Percentiles rank a stretch among this genome's conserved stretches.
Conservation (phyloP, 176 grass and related monocot species). For the Lolium rigidum region DNA sequence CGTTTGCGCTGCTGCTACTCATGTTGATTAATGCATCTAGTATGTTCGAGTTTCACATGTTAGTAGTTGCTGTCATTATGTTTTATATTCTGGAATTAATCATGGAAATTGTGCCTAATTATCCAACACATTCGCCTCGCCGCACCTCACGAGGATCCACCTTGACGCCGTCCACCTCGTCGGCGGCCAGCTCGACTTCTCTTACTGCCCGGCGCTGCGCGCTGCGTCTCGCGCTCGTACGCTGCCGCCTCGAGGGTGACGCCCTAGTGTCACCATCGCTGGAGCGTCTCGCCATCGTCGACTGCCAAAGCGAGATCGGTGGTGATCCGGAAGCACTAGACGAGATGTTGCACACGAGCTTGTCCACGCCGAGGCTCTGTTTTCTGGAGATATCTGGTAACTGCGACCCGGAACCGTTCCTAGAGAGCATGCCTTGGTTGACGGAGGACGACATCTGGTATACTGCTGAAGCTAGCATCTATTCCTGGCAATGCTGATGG, state of each 20-base stretch:
- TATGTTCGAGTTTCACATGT: too few relatives aligned
- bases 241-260: neutral
- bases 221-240: neutral
- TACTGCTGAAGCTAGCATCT: too few relatives aligned
- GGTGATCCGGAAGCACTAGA: neutral
- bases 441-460: too few relatives aligned
- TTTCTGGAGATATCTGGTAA: neutral
- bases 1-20: too few relatives aligned
- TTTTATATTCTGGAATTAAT: too few relatives aligned
- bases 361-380: neutral
- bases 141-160: neutral
- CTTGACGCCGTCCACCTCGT: neutral
- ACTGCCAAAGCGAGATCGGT: neutral
- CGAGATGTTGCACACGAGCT: neutral
- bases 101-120: too few relatives aligned
- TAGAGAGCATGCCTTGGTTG: neutral
- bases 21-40: too few relatives aligned
- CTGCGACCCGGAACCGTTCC: neutral
- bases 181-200: neutral
- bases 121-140: neutral
- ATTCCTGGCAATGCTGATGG: neutral
- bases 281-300: neutral
- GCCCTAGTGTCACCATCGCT: neutral
- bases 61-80: too few relatives aligned
- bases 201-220: neutral